Evolutionary conservation across 2,329 filamentous ascomycete species (phyloP).

Genomic region (Chlorencoelia australis): DNA sequence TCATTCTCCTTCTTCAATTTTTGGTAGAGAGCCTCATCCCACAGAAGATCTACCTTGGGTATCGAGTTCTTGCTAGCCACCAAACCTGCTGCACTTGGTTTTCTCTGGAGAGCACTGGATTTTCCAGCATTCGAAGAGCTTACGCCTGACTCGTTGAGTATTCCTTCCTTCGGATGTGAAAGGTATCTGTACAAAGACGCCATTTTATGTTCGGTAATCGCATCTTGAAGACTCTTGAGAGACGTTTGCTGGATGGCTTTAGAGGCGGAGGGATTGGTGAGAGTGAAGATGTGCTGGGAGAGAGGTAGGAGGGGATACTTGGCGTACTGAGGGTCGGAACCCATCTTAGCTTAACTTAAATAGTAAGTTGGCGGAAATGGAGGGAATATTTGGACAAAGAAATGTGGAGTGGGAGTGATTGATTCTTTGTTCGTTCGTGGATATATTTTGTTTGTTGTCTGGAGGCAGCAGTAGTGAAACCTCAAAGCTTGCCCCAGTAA

Average conservation of each 20-base stretch:
- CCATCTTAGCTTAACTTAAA: constrained; percentile 39
- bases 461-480: no score
- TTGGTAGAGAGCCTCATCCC: constrained; percentile 85
- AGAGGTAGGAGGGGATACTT: constrained; percentile 76
- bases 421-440: constrained; percentile 1
- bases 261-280: constrained; percentile 69
- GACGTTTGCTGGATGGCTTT: constrained; percentile 58
- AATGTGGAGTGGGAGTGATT: not conserved
- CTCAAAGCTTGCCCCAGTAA: no score
- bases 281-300: constrained; percentile 76
- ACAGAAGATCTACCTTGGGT: constrained; percentile 61
- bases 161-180: constrained; percentile 62
- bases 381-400: not conserved
- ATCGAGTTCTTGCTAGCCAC: constrained; percentile 60
- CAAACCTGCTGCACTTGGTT: constrained; percentile 63
- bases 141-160: constrained; percentile 42
- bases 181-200: constrained; percentile 78
- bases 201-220: constrained; percentile 77
- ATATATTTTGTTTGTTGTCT: no score
- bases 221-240: constrained; percentile 67
- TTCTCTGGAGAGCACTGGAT: constrained; percentile 51
- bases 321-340: constrained; percentile 74
- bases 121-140: constrained; percentile 32
- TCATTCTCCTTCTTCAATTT: constrained; percentile 68
- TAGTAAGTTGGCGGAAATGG: no score